Conservation (phyloP, 176 grass and related monocot genomes). For the Oryza nivara region DNA sequence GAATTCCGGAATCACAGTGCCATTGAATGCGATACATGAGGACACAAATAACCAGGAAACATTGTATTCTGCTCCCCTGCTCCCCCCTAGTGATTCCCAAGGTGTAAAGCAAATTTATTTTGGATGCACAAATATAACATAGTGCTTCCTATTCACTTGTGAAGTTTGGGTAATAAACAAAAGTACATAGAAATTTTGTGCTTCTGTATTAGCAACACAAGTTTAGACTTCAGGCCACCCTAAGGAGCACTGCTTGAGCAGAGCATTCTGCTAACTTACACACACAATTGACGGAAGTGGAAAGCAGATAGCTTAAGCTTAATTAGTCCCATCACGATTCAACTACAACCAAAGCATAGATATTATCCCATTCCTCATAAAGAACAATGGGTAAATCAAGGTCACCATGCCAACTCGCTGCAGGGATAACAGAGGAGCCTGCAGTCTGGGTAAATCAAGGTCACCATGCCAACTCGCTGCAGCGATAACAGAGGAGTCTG, state of each 20-base stretch:
- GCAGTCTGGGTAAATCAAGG: too few relatives aligned
- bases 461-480: not conserved
- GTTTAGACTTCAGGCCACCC: not conserved
- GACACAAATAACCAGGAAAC: constrained; percentile 15
- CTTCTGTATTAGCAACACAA: not conserved
- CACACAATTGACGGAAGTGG: not conserved
- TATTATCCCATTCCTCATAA: not conserved
- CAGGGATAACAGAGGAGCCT: not conserved
- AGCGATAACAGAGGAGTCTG: not conserved
- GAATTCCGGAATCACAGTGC: constrained; percentile 1
- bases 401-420: not conserved
- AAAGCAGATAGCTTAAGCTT: not conserved
- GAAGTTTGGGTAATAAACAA: not conserved
- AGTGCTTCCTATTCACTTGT: constrained; percentile 2
- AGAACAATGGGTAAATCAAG: not conserved
- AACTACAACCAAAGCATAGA: not conserved
- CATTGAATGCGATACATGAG: constrained; percentile 4
- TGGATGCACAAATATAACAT: not conserved
- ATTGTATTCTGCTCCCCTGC: not conserved
- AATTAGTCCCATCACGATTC: not conserved
- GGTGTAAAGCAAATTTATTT: not conserved
- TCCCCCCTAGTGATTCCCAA: not conserved
- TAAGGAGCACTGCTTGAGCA: not conserved
- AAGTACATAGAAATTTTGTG: not conserved
- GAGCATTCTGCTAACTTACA: not conserved